Base-by-base conservation (phyloP, 177 flowering plant genomes). In the Vitis hybrid region DNA sequence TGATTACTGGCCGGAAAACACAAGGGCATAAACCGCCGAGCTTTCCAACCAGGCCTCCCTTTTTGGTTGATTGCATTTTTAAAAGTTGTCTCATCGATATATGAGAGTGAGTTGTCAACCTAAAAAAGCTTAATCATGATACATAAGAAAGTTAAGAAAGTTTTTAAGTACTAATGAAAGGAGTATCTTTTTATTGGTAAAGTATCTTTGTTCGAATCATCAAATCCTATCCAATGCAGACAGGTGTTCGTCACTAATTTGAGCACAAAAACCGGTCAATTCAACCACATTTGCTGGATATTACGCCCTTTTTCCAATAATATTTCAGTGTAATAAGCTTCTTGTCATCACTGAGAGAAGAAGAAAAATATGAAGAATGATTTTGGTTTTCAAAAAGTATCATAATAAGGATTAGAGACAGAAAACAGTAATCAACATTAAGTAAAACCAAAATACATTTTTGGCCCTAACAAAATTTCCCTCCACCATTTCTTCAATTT, bases 61-160 rank as follows among this genome's bases (percentile, higher is more conserved):
- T 73, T 77, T 66, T 55, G 54, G 22, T 63, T 78, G 76, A 68
- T 65, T 75, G 28, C 49, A 50, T 50, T 55, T 70, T 55, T 70
- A 47, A 68, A 67, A 70, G 75, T 67, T 57, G 80, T 75, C 63
- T 58, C 63, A 78, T 71, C 75, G 68, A 61, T 71, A 55, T 61
- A 54, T 62, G 75, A 65, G 70, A 69, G 74, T 81, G 84, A 74
- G 76, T 78, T 78, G 84, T 68, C 80, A 57, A 71, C 57, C 73
- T 54, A 59, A 63, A 65, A 78, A 65, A 59, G 73, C 63, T 73
- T 75, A 60, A 81, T 81, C 69, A 81, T 78, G 53, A 76, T 44
- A 58, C 22, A 5, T 59, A 59, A 77, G 80, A 73, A 73, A 73
- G 74, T 66, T 73, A 49, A 18, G 20, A 14, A 50, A 56, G 15